These are phyloP conservation scores for Penicillium lagena DNA, from an alignment of 495 filamentous ascomycete species.

Conservation along the genomic window DNA sequence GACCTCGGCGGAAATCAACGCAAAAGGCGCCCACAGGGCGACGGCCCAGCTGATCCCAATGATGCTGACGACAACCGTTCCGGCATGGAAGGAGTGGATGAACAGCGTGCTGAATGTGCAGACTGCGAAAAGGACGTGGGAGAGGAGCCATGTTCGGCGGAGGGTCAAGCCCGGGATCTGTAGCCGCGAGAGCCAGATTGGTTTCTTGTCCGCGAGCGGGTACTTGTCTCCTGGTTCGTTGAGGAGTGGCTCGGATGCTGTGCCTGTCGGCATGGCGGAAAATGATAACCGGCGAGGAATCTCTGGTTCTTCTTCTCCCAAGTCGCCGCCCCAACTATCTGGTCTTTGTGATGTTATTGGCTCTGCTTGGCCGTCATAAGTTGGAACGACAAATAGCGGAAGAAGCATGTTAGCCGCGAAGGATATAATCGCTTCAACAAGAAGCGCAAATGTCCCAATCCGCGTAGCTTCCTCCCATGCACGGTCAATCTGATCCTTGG, in stretches of 20 bases:
- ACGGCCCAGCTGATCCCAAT: conserved; percentile 86
- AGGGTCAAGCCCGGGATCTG: conserved; percentile 77
- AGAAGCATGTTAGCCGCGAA: conserved; percentile 73
- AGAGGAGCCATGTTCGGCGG: conserved; percentile 76
- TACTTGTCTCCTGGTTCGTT: conserved; percentile 3
- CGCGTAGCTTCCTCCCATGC: conserved; percentile 79
- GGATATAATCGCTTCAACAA: conserved; percentile 80
- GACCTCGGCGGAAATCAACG: conserved; percentile 84
- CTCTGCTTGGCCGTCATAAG: conserved; percentile 36
- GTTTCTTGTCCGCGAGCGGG: conserved; percentile 6
- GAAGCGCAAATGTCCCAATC: conserved; percentile 73
- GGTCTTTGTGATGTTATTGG: no score
- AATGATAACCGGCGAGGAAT: conserved; percentile 21
- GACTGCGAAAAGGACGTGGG: conserved; percentile 69
- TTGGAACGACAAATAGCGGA: conserved; percentile 74
- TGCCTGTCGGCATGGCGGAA: conserved; percentile 21
- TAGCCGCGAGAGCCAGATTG: conserved; percentile 44
- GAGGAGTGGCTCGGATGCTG: conserved; percentile 24
- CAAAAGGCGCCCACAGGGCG: conserved; percentile 87
- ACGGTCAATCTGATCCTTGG: conserved; percentile 62
- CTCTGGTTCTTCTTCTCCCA: conserved; percentile 13
- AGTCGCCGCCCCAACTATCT: no score
- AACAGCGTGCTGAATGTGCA: conserved; percentile 79
- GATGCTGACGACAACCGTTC: conserved; percentile 66
- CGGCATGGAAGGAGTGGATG: conserved; percentile 56